Conservation (phyloP, 495 filamentous ascomycete genomes). For the Platismatia glauca region DNA sequence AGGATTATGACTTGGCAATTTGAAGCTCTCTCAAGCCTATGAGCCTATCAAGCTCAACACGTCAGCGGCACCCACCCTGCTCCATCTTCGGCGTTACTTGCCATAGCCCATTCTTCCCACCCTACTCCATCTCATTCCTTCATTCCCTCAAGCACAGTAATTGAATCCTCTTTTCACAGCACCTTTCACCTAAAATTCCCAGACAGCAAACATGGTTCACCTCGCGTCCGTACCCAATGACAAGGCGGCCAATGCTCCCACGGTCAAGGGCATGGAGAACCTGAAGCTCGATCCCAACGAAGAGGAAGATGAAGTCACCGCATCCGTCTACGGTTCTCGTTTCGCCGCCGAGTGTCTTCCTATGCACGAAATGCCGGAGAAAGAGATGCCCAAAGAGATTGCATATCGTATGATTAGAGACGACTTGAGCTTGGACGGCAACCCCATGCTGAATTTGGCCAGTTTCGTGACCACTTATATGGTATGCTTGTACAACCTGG, state of each 20-base stretch:
- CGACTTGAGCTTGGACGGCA: constrained; percentile 82
- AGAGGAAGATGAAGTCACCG: constrained; percentile 54
- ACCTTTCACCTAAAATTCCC: too few relatives aligned
- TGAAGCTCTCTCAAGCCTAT: constrained; percentile 13
- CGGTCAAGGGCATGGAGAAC: constrained; percentile 39
- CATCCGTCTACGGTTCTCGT: constrained; percentile 74
- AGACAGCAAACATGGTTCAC: constrained; percentile 60
- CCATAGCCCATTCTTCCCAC: too few relatives aligned
- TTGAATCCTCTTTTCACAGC: too few relatives aligned
- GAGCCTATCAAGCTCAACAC: background rate
- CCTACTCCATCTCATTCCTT: background rate
- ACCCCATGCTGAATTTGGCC: constrained; percentile 72
- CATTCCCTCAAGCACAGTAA: background rate
- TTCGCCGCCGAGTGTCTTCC: constrained; percentile 74
- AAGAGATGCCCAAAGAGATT: constrained; percentile 80
- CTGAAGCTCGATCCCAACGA: constrained; percentile 37
- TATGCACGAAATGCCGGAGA: constrained; percentile 78
- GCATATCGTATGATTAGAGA: constrained; percentile 95
- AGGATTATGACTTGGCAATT: constrained; percentile 11
- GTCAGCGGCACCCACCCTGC: background rate
- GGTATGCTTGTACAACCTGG: constrained; percentile 34
- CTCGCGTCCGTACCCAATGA: constrained; percentile 48
- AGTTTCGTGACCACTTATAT: constrained; percentile 80
- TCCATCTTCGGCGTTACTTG: too few relatives aligned
- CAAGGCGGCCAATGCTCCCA: constrained; percentile 32